Evolutionary conservation across 73 alveolate genomes (phyloP).

Genomic region (Tetrahymena borealis): DNA sequence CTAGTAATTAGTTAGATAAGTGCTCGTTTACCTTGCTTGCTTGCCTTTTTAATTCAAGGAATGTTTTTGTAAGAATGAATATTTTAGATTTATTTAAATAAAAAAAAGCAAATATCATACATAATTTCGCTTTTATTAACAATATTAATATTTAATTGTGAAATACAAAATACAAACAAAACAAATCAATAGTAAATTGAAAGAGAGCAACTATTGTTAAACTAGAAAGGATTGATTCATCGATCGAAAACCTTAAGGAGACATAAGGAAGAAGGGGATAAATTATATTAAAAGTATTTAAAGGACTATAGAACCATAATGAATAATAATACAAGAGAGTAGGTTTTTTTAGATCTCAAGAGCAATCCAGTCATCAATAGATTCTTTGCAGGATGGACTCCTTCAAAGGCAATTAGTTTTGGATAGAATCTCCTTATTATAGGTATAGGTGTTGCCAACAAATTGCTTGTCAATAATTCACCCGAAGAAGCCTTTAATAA

Average conservation of each 20-base stretch:
- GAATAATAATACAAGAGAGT: neutral
- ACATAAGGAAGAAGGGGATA: neutral
- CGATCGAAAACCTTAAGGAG: neutral
- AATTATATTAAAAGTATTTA: neutral
- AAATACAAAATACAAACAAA: neutral
- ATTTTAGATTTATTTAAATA: neutral
- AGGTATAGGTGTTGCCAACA: neutral
- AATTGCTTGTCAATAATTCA: neutral
- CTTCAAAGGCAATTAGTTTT: neutral
- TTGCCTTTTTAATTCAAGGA: neutral
- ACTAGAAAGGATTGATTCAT: neutral
- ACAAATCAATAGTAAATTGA: neutral
- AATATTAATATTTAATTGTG: neutral
- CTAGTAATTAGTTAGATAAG: neutral
- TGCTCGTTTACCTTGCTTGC: neutral
- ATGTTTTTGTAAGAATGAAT: neutral
- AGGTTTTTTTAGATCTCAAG: neutral
- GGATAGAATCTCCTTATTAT: neutral
- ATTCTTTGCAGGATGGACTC: slow-evolving; percentile 2
- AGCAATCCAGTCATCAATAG: neutral
- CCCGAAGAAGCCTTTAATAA: neutral
- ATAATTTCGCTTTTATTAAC: neutral
- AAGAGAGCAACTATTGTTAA: neutral
- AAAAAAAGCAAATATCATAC: neutral
- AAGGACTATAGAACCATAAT: neutral